Conservation (phyloP, 208 protist genomes). For the Endotrypanum monterogeii region DNA sequence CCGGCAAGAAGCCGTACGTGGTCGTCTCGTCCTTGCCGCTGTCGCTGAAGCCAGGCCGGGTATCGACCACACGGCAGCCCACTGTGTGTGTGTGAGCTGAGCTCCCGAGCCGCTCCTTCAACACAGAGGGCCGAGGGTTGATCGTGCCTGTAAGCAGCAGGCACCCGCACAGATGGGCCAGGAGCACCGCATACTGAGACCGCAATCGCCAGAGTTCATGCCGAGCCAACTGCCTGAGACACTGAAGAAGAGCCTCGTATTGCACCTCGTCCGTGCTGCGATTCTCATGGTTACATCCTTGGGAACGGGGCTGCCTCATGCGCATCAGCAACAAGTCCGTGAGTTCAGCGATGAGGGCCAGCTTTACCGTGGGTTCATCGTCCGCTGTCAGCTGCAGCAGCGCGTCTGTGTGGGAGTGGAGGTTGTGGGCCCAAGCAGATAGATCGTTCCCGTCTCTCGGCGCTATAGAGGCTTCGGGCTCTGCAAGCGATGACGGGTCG, state of each 20-base stretch:
- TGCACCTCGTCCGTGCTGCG: slow-evolving; percentile 32
- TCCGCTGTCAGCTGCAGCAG: slow-evolving; percentile 62
- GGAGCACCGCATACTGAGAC: slow-evolving; percentile 57
- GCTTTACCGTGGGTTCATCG: slow-evolving; percentile 60
- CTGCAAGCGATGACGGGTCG: slow-evolving; percentile 14
- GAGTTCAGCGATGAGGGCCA: slow-evolving; percentile 68
- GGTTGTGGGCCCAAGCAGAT: slow-evolving; percentile 36
- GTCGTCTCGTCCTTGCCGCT: background rate
- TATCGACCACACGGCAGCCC: background rate
- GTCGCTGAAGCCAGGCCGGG: background rate
- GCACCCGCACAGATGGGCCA: slow-evolving; percentile 59
- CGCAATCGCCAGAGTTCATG: slow-evolving; percentile 84
- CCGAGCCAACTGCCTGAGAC: slow-evolving; percentile 47
- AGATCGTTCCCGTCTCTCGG: background rate
- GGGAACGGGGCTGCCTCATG: slow-evolving; percentile 6
- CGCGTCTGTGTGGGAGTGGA: slow-evolving; percentile 45
- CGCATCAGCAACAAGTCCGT: slow-evolving; percentile 47
- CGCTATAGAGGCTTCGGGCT: background rate
- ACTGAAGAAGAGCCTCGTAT: slow-evolving; percentile 47
- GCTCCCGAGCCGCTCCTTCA: background rate
- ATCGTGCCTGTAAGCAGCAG: slow-evolving; percentile 43
- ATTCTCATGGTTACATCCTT: background rate
- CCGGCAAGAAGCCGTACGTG: background rate
- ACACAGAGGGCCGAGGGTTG: background rate
- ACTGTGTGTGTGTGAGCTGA: background rate